Evolutionary conservation across 129 eudicot genomes (phyloP).

Genomic region (Centella asiatica): DNA sequence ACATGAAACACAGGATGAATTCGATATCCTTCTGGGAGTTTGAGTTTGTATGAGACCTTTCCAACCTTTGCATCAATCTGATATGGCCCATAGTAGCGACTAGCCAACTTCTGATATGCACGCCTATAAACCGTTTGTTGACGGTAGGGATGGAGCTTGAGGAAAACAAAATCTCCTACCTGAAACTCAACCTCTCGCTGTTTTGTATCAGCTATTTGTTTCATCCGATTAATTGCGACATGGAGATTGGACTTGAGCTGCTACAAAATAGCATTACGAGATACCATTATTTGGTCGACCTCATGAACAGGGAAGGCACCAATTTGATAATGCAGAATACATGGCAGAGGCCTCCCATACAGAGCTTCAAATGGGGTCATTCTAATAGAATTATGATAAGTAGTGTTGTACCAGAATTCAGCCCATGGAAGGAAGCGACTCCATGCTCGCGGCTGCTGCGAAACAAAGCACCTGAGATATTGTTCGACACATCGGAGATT

Average conservation of each 20-base stretch:
- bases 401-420: neutral
- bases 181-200: neutral
- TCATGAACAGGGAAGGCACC: neutral
- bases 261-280: neutral
- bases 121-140: neutral
- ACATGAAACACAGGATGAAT: neutral
- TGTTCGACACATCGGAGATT: neutral
- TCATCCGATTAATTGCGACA: neutral
- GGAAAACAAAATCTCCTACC: neutral
- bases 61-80: neutral
- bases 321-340: neutral
- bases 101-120: no score
- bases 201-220: neutral
- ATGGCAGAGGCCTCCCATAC: neutral
- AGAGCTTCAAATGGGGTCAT: neutral
- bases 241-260: no score
- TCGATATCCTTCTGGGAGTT: neutral
- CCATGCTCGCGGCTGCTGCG: neutral
- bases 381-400: neutral
- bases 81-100: neutral
- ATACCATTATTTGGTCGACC: neutral
- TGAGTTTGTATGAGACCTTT: neutral
- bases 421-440: neutral
- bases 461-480: neutral
- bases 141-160: neutral